These are phyloP conservation scores for Yamagishiella unicocca DNA, from an alignment of 139 green algal species.

Conservation along the genomic window DNA sequence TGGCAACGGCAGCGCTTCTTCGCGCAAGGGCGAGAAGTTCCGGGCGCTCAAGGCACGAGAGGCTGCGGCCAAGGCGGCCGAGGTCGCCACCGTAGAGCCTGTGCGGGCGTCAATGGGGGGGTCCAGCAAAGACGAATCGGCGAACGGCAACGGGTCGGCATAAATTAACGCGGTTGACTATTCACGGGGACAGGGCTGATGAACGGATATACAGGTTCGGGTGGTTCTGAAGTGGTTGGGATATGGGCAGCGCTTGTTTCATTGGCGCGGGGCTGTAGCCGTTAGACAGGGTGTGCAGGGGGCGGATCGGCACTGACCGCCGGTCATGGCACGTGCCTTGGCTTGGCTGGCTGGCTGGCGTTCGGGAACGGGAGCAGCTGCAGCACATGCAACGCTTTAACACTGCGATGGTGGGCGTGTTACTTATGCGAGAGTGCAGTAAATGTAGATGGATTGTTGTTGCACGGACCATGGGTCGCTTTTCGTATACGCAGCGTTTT, in stretches of 20 bases:
- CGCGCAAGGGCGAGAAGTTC: constrained; percentile 81
- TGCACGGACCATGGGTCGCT: not conserved
- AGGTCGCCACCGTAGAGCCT: too few relatives aligned
- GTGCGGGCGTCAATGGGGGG: not conserved
- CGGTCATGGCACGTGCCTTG: too few relatives aligned
- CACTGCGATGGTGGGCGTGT: not conserved
- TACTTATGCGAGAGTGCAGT: not conserved
- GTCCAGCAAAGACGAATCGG: not conserved
- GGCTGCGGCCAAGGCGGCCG: constrained; percentile 75
- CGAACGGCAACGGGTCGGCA: not conserved
- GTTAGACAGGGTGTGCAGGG: too few relatives aligned
- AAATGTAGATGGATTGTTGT: constrained; percentile 13
- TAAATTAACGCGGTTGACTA: not conserved
- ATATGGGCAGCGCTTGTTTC: too few relatives aligned
- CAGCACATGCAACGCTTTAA: not conserved
- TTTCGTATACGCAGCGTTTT: not conserved
- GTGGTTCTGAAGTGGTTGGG: not conserved
- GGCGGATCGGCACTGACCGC: too few relatives aligned
- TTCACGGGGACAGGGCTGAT: not conserved
- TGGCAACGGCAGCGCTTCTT: not conserved
- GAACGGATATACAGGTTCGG: too few relatives aligned
- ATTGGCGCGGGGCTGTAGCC: too few relatives aligned
- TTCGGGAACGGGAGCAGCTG: too few relatives aligned
- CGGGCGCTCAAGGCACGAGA: constrained; percentile 81
- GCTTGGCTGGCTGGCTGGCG: too few relatives aligned